phyloP scores from a whole-genome alignment of 139 green algal genomes.

The Chlorella vulgaris region DNA sequence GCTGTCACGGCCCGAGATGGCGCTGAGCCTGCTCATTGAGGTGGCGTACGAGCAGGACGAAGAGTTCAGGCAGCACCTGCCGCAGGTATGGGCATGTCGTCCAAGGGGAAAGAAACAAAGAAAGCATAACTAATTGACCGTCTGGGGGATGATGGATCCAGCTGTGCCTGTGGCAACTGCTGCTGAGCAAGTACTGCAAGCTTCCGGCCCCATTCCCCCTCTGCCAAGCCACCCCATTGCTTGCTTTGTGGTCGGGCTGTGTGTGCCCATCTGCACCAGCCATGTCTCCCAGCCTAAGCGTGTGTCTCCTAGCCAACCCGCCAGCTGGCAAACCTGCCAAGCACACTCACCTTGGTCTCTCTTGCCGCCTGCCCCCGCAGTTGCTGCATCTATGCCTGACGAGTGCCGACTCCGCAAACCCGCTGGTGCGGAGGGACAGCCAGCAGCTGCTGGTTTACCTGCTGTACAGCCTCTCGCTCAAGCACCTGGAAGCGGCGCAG shows the following conservation, averaged over 20 bases:
- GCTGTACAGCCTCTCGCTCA: conserved; percentile 66
- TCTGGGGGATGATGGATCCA: too few species aligned
- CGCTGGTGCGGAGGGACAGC: conserved; percentile 32
- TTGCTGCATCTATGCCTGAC: conserved; percentile 30
- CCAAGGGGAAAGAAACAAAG: too few species aligned
- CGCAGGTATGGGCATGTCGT: too few species aligned
- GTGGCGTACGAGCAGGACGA: conserved; percentile 91
- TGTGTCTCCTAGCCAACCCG: neutral
- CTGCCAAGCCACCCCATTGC: too few species aligned
- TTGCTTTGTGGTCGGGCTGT: too few species aligned
- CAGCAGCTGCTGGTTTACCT: conserved; percentile 82
- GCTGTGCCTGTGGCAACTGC: too few species aligned
- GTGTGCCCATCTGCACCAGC: too few species aligned
- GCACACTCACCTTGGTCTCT: neutral
- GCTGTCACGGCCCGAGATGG: conserved; percentile 82
- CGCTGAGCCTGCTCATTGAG: conserved; percentile 88
- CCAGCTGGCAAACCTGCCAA: conserved; percentile 19
- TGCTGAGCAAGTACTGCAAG: too few species aligned
- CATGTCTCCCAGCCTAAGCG: too few species aligned
- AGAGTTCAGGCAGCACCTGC: conserved; percentile 82
- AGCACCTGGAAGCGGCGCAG: conserved; percentile 53
- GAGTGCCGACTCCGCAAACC: conserved; percentile 19
- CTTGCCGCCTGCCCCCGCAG: conserved; percentile 41
- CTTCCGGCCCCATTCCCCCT: too few species aligned
- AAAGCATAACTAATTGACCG: too few species aligned